Percentiles rank a stretch among this genome's conserved stretches.
Evolutionary conservation across 345 rosid genomes (phyloP).

Genomic region (Boechera stricta): DNA sequence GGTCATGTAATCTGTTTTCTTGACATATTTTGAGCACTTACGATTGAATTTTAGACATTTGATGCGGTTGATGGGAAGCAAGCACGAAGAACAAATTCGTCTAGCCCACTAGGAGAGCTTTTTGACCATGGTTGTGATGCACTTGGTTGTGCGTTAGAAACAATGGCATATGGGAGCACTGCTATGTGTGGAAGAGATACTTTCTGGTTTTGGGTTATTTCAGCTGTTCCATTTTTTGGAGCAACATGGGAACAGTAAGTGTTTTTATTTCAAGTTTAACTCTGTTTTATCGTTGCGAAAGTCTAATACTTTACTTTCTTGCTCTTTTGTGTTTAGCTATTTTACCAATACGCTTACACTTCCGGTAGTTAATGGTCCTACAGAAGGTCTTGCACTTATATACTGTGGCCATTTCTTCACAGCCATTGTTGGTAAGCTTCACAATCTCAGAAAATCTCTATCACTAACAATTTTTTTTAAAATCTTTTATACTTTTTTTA

Average conservation of each 20-base stretch:
- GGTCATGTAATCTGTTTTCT: background rate
- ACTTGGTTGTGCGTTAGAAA: slow-evolving; percentile 97
- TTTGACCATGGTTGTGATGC: slow-evolving; percentile 99
- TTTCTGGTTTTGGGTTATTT: slow-evolving; percentile 96
- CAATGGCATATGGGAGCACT: slow-evolving; percentile 91
- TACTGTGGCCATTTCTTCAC: slow-evolving; percentile 80
- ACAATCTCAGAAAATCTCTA: background rate
- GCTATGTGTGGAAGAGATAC: slow-evolving; percentile 91
- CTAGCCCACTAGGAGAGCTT: slow-evolving; percentile 94
- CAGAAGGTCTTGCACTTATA: slow-evolving; percentile 93
- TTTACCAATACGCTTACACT: slow-evolving; percentile 92
- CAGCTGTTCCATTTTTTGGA: slow-evolving; percentile 91
- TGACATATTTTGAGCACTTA: slow-evolving; percentile 9
- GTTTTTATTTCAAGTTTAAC: slow-evolving; percentile 5
- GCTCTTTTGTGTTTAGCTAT: slow-evolving; percentile 56
- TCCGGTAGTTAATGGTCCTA: slow-evolving; percentile 95
- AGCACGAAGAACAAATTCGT: slow-evolving; percentile 89
- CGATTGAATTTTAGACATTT: slow-evolving; percentile 67
- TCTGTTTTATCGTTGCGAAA: background rate
- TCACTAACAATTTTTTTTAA: background rate
- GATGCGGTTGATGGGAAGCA: slow-evolving; percentile 99
- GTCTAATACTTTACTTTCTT: slow-evolving; percentile 26
- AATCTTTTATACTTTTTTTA: slow-evolving; percentile 14
- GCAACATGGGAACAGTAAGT: slow-evolving; percentile 99
- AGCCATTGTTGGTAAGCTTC: slow-evolving; percentile 77